Evolutionary conservation across 768 basidiomycete species (phyloP).

Genomic region (Ephemerocybe angulata): DNA sequence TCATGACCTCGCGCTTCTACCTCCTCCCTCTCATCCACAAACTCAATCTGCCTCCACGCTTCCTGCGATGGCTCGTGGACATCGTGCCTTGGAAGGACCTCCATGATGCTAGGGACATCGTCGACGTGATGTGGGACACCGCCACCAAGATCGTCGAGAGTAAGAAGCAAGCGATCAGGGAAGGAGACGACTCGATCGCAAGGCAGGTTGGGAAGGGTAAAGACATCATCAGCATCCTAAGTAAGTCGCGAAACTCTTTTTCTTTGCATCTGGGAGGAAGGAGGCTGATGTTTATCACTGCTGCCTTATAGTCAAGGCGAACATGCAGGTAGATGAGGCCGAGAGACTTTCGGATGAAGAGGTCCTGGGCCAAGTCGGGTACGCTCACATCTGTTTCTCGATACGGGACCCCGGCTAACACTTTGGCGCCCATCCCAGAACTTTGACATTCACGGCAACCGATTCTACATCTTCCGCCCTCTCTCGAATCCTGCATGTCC

Average conservation of each 20-base stretch:
- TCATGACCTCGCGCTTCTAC: slow-evolving; percentile 3
- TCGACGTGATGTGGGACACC: slow-evolving; percentile 33
- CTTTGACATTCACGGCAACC: slow-evolving; percentile 37
- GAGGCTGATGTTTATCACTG: not conserved
- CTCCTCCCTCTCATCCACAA: slow-evolving; percentile 15
- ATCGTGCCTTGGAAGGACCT: slow-evolving; percentile 28
- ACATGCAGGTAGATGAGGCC: slow-evolving; percentile 28
- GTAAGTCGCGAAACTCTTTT: slow-evolving; percentile 26
- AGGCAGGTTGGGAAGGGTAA: slow-evolving; percentile 37
- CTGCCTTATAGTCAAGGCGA: slow-evolving; percentile 34
- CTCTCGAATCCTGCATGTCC: slow-evolving; percentile 28
- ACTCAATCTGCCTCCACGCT: slow-evolving; percentile 22
- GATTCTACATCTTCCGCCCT: slow-evolving; percentile 42
- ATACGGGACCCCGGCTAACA: not conserved
- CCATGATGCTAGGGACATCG: slow-evolving; percentile 25
- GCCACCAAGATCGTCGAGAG: slow-evolving; percentile 32
- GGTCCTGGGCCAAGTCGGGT: slow-evolving; percentile 35
- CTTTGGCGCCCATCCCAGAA: too few relatives aligned
- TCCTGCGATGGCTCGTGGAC: slow-evolving; percentile 34
- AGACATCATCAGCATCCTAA: slow-evolving; percentile 45
- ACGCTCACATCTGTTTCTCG: not conserved
- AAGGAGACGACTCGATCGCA: slow-evolving; percentile 32
- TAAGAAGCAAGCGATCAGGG: slow-evolving; percentile 33
- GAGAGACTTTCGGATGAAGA: slow-evolving; percentile 34
- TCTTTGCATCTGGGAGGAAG: not conserved